Conservation (phyloP, 23 red algal genomes). For the Chondrus crispus region DNA sequence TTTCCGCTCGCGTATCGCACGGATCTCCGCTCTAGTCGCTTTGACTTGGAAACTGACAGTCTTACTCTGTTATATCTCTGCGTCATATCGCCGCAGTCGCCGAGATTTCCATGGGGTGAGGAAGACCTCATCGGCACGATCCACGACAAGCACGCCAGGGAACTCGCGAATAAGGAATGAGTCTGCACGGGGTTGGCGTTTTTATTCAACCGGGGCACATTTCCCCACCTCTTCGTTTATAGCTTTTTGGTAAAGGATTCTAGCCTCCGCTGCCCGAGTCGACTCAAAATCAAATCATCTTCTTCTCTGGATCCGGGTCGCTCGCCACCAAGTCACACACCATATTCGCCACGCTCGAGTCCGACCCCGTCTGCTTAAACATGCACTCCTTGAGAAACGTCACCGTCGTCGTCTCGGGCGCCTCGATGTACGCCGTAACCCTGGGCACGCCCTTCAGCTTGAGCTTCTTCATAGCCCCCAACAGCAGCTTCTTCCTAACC, state of each 20-base stretch:
- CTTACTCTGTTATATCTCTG: neutral
- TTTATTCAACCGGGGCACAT: too few species aligned
- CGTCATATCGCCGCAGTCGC: neutral
- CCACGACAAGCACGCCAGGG: constrained; percentile 52
- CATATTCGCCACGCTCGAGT: neutral
- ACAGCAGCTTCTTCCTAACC: constrained; percentile 44
- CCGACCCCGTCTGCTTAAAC: constrained; percentile 21
- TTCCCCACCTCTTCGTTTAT: too few species aligned
- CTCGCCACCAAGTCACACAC: constrained; percentile 16
- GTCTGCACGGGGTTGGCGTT: too few species aligned
- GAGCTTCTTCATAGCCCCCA: constrained; percentile 55
- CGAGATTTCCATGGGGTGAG: constrained; percentile 59
- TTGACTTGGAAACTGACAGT: neutral
- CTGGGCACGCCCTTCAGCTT: constrained; percentile 28
- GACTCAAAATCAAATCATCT: constrained; percentile 11
- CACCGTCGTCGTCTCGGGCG: neutral
- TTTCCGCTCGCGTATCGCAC: neutral
- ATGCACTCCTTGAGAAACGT: constrained; percentile 24
- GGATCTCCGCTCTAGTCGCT: neutral
- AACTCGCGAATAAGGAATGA: neutral
- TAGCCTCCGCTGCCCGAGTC: neutral
- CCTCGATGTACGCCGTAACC: neutral
- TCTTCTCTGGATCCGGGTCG: constrained; percentile 54
- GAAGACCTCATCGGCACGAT: constrained; percentile 64
- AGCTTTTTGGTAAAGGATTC: too few species aligned